Evolutionary conservation across 208 protist genomes (phyloP).

Genomic region (Entamoeba invadens): DNA sequence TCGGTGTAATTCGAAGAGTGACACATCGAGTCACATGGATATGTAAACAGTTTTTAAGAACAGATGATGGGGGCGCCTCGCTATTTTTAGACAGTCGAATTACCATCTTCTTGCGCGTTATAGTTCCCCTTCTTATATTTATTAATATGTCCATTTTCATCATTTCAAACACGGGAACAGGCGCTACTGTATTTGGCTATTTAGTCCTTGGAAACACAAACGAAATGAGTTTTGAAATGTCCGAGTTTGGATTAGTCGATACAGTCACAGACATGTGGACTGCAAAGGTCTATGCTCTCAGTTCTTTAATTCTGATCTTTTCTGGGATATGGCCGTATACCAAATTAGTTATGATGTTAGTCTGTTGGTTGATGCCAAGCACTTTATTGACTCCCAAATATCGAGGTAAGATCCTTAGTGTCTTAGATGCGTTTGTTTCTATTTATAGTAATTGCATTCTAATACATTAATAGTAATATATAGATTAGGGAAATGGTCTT

Average conservation of each 20-base stretch:
- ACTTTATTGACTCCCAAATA: constrained; percentile 42
- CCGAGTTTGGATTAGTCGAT: not conserved
- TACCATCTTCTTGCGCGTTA: not conserved
- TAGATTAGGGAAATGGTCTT: constrained; percentile 77
- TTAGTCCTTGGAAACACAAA: not conserved
- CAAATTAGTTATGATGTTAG: constrained; percentile 57
- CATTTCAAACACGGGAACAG: constrained; percentile 30
- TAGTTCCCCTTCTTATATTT: constrained; percentile 27
- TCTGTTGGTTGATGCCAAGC: constrained; percentile 47
- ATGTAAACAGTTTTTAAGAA: not conserved
- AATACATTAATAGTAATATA: too few species aligned
- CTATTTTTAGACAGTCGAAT: not conserved
- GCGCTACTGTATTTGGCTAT: not conserved
- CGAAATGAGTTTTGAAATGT: not conserved
- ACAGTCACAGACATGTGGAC: not conserved
- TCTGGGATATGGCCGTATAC: constrained; percentile 74
- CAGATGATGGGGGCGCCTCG: not conserved
- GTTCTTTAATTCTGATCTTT: constrained; percentile 61
- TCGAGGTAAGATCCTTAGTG: constrained; percentile 38
- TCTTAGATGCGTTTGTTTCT: constrained; percentile 61
- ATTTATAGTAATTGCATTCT: too few species aligned
- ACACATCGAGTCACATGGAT: too few species aligned
- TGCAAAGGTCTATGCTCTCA: constrained; percentile 52
- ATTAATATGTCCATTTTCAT: constrained; percentile 46
- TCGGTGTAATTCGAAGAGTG: too few species aligned